phyloP scores from a whole-genome alignment of 1,284 basidiomycete genomes.

The Termitomyces sp. region DNA sequence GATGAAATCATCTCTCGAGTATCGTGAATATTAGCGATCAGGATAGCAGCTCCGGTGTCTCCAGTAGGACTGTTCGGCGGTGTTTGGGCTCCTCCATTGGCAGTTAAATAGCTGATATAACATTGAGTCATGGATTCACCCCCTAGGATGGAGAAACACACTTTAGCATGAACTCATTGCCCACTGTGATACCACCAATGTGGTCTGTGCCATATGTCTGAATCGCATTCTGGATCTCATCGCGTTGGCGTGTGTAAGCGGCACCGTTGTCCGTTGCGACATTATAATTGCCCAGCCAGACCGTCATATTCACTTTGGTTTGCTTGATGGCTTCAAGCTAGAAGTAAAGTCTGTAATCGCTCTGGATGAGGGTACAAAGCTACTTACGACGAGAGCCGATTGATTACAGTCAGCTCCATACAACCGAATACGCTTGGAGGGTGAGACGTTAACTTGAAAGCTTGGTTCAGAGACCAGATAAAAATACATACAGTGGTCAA shows the following conservation, averaged over 20 bases:
- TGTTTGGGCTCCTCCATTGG: constrained; percentile 28
- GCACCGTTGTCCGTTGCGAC: constrained; percentile 57
- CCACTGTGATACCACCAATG: constrained; percentile 77
- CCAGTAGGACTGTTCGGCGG: constrained; percentile 53
- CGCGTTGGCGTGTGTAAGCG: constrained; percentile 66
- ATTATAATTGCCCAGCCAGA: constrained; percentile 83
- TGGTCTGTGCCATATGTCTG: constrained; percentile 75
- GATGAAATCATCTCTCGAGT: constrained; percentile 48
- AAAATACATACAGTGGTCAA: constrained; percentile 30
- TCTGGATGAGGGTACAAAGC: neutral
- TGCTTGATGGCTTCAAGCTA: constrained; percentile 62
- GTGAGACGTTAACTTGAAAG: neutral
- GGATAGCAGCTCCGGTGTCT: constrained; percentile 40
- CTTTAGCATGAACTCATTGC: constrained; percentile 83
- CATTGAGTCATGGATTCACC: neutral
- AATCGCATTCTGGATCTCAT: constrained; percentile 62
- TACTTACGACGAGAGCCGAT: constrained; percentile 37
- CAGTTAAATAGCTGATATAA: constrained; percentile 46
- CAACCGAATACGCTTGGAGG: constrained; percentile 32
- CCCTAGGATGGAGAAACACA: constrained; percentile 21
- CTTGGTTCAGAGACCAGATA: neutral
- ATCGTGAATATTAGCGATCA: constrained; percentile 67
- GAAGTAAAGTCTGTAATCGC: neutral
- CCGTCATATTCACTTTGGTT: constrained; percentile 84
- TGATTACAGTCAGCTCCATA: constrained; percentile 47